Evolutionary conservation across 2,329 filamentous ascomycete species (phyloP).

Genomic region (Lecanicillium sp.): DNA sequence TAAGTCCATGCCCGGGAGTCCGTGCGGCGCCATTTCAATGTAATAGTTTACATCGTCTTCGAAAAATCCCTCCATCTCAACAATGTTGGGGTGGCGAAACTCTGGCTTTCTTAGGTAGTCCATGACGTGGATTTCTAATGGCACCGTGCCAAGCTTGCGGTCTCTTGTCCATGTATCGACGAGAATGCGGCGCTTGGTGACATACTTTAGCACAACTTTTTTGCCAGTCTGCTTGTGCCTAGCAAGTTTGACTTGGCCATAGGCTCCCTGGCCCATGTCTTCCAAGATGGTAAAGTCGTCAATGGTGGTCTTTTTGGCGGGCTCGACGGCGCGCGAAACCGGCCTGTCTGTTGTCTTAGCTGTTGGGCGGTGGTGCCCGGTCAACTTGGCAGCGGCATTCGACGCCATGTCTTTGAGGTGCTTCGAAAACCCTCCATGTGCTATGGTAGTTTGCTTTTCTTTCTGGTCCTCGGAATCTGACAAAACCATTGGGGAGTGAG

Average conservation of each 20-base stretch:
- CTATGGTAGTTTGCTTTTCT: constrained; percentile 29
- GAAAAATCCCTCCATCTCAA: constrained; percentile 67
- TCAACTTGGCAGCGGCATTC: constrained; percentile 45
- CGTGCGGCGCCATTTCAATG: constrained; percentile 95
- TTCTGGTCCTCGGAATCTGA: constrained; percentile 42
- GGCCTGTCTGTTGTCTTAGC: constrained; percentile 21
- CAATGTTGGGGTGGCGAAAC: constrained; percentile 58
- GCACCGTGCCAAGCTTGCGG: constrained; percentile 84
- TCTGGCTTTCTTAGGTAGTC: constrained; percentile 79
- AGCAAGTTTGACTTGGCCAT: constrained; percentile 93
- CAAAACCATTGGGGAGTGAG: constrained; percentile 48
- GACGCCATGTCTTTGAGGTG: constrained; percentile 50
- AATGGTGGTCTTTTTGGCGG: constrained; percentile 68
- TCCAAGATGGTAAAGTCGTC: constrained; percentile 87
- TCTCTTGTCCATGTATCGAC: constrained; percentile 98
- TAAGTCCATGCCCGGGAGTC: constrained; percentile 92
- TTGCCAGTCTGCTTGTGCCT: constrained; percentile 72
- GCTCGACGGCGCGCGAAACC: constrained; percentile 18
- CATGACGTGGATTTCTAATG: constrained; percentile 91
- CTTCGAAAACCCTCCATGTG: constrained; percentile 41
- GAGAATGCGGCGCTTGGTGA: constrained; percentile 91
- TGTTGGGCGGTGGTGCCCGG: constrained; percentile 27
- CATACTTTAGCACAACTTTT: constrained; percentile 94
- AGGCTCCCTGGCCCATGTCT: constrained; percentile 97
- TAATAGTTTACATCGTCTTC: constrained; percentile 90